Percentiles rank a stretch among this genome's conserved stretches.
Conservation (phyloP, 805 yeast genomes). For the Kodamaea restingae region DNA sequence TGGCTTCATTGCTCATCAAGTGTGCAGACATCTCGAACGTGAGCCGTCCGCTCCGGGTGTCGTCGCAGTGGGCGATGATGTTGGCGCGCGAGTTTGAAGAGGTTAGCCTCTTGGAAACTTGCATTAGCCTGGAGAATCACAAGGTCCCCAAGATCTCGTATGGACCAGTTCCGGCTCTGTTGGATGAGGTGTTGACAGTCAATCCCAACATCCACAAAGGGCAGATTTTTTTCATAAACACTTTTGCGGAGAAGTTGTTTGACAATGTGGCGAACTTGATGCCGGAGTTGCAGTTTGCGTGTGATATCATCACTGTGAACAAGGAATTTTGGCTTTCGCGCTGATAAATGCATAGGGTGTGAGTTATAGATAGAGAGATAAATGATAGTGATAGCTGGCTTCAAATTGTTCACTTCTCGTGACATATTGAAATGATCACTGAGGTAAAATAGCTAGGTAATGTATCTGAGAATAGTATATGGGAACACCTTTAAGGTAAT, state of each 20-base stretch:
- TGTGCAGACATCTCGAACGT: constrained; percentile 97
- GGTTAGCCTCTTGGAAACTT: constrained; percentile 49
- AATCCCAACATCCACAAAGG: constrained; percentile 59
- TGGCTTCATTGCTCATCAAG: constrained; percentile 72
- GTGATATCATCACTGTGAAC: constrained; percentile 51
- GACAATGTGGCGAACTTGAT: constrained; percentile 55
- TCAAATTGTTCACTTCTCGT: no score
- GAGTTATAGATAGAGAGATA: no score
- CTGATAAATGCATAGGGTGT: background rate
- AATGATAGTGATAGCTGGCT: no score
- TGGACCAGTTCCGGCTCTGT: constrained; percentile 34
- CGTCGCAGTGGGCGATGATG: constrained; percentile 84
- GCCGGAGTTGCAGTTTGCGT: constrained; percentile 57
- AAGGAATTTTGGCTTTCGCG: constrained; percentile 48
- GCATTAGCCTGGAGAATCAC: constrained; percentile 11
- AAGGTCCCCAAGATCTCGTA: constrained; percentile 17
- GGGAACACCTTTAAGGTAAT: no score
- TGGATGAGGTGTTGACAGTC: constrained; percentile 42
- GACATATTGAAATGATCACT: no score
- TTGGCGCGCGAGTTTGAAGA: constrained; percentile 74
- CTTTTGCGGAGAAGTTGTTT: constrained; percentile 79
- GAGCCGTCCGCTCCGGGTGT: constrained; percentile 69
- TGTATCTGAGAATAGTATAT: no score
- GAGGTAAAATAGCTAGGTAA: no score
- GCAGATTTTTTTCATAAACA: constrained; percentile 77